phyloP scores from a whole-genome alignment of 2,329 filamentous ascomycete species.

The Rutstroemia sp. region DNA sequence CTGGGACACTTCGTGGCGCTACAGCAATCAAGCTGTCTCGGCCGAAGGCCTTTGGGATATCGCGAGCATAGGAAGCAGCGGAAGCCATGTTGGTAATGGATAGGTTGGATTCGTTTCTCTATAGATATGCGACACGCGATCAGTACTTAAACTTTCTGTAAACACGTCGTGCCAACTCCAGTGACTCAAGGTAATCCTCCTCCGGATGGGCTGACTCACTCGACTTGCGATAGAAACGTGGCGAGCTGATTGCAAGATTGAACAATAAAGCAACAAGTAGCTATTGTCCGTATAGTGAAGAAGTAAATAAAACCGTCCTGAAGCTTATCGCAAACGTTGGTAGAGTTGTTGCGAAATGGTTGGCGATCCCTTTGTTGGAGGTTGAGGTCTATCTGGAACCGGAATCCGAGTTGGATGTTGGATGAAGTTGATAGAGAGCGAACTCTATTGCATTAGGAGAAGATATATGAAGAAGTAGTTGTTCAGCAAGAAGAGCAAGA shows the following conservation, averaged over 20 bases:
- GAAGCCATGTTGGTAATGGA: slow-evolving; percentile 47
- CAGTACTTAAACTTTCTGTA: slow-evolving; percentile 13
- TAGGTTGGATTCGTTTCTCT: slow-evolving; percentile 27
- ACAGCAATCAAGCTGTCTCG: slow-evolving; percentile 69
- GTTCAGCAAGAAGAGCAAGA: too few relatives aligned
- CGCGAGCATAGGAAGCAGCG: slow-evolving; percentile 56
- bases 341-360: slow-evolving; percentile 19
- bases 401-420: neutral
- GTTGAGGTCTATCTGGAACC: slow-evolving; percentile 2
- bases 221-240: slow-evolving; percentile 29
- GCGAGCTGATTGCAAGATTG: slow-evolving; percentile 18
- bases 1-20: slow-evolving; percentile 57
- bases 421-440: neutral
- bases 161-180: slow-evolving; percentile 11
- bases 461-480: too few relatives aligned
- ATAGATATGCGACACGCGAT: slow-evolving; percentile 23
- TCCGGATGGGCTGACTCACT: slow-evolving; percentile 26
- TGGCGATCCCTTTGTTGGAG: slow-evolving; percentile 11
- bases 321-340: slow-evolving; percentile 22
- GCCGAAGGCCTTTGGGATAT: slow-evolving; percentile 52
- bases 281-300: slow-evolving; percentile 16
- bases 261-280: slow-evolving; percentile 21
- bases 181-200: slow-evolving; percentile 1
- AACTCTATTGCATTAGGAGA: too few relatives aligned
- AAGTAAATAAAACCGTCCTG: slow-evolving; percentile 13